phyloP scores from a whole-genome alignment of 2,329 filamentous ascomycete genomes.

The Xylaria sp. region DNA sequence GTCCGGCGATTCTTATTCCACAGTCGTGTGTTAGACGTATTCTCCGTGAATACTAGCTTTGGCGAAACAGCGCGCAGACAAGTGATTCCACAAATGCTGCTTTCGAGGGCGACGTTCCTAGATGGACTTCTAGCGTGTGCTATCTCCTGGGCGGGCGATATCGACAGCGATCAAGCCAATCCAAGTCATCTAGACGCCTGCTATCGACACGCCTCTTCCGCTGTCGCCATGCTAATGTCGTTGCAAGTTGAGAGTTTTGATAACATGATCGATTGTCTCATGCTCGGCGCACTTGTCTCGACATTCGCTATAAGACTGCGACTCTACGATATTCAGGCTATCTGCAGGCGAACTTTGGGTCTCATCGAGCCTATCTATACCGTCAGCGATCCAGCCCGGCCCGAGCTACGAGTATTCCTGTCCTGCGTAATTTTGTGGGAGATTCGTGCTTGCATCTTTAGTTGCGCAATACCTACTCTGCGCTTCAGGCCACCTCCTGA shows the following conservation, averaged over 20 bases:
- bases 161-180: neutral
- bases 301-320: constrained; percentile 12
- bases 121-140: constrained; percentile 6
- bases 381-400: constrained; percentile 4
- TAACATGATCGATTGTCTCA: constrained; percentile 7
- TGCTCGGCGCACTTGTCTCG: constrained; percentile 11
- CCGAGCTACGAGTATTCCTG: constrained; percentile 4
- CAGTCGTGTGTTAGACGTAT: neutral
- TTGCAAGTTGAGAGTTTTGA: constrained; percentile 1
- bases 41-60: constrained; percentile 17
- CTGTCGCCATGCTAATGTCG: neutral
- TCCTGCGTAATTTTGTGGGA: constrained; percentile 4
- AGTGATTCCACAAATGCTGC: constrained; percentile 9
- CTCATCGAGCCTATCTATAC: constrained; percentile 8
- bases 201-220: constrained; percentile 7
- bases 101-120: neutral
- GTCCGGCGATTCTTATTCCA: constrained; percentile 9
- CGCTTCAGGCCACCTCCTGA: constrained; percentile 7
- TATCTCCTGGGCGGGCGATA: neutral
- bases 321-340: constrained; percentile 6
- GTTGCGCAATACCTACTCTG: constrained; percentile 4
- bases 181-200: neutral
- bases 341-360: constrained; percentile 5
- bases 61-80: constrained; percentile 13
- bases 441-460: constrained; percentile 14